phyloP scores from a whole-genome alignment of 2,329 filamentous ascomycete species.

The Cordyceps tenuipes region DNA sequence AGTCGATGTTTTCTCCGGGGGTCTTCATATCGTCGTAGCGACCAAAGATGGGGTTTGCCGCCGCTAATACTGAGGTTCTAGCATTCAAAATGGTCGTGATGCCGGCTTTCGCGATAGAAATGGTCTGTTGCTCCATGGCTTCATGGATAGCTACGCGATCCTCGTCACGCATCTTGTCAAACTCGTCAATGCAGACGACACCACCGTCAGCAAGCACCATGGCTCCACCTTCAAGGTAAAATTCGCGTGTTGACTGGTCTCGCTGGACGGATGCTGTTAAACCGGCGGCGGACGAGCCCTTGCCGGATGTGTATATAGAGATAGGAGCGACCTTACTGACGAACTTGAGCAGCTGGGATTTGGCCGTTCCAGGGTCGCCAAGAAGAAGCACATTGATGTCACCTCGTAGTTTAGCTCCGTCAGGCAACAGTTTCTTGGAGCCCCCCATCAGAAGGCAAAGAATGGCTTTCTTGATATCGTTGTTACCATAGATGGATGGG shows the following conservation, averaged over 20 bases:
- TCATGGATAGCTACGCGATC: slow-evolving; percentile 97
- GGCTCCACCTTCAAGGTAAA: slow-evolving; percentile 94
- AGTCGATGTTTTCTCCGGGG: slow-evolving; percentile 97
- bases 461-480: slow-evolving; percentile 95
- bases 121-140: slow-evolving; percentile 99
- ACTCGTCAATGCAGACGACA: slow-evolving; percentile 97
- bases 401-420: slow-evolving; percentile 94
- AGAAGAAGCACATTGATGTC: slow-evolving; percentile 97
- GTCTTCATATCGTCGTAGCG: slow-evolving; percentile 97
- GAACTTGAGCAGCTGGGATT: slow-evolving; percentile 94
- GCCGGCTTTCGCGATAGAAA: slow-evolving; percentile 96
- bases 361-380: slow-evolving; percentile 95
- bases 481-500: slow-evolving; percentile 93
- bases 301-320: slow-evolving; percentile 96
- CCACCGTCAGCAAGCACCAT: slow-evolving; percentile 97
- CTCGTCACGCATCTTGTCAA: slow-evolving; percentile 99
- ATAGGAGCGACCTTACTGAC: slow-evolving; percentile 95
- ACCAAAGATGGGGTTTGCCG: slow-evolving; percentile 95
- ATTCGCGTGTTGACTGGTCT: slow-evolving; percentile 85
- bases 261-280: slow-evolving; percentile 93
- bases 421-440: slow-evolving; percentile 93
- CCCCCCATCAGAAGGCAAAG: slow-evolving; percentile 88
- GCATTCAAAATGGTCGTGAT: slow-evolving; percentile 98
- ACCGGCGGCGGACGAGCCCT: slow-evolving; percentile 95
- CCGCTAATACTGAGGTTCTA: slow-evolving; percentile 86